phyloP scores from a whole-genome alignment of 2,329 filamentous ascomycete genomes.

The Colletotrichum chrysophilum region DNA sequence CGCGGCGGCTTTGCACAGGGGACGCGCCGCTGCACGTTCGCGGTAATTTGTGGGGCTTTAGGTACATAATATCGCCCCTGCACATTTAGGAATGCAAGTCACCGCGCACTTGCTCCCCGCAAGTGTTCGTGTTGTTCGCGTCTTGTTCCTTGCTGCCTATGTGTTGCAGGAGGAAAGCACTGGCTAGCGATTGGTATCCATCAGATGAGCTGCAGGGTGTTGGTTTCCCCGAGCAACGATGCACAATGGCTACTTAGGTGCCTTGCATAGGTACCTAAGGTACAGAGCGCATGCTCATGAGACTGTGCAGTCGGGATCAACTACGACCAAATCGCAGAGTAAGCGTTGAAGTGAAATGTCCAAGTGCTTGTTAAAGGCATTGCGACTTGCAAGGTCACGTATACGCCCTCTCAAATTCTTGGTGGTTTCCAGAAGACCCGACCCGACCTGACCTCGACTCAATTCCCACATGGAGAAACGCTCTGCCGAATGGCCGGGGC shows the following conservation, averaged over 20 bases:
- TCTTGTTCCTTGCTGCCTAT: not conserved
- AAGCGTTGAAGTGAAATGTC: not conserved
- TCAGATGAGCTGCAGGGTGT: not conserved
- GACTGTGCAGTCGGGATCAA: not conserved
- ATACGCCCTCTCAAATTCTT: not conserved
- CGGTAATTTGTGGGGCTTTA: not conserved
- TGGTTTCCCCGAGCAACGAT: not conserved
- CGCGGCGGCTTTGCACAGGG: not conserved
- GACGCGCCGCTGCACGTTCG: conserved; percentile 11
- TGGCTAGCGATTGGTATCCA: not conserved
- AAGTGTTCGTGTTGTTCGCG: not conserved
- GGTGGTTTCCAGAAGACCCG: not conserved
- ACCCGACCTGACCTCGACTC: not conserved
- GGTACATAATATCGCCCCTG: not conserved
- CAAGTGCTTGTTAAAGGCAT: not conserved
- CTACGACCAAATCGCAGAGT: not conserved
- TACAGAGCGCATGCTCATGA: not conserved
- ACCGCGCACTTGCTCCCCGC: not conserved
- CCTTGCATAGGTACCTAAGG: not conserved
- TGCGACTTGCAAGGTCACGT: not conserved
- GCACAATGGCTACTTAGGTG: not conserved
- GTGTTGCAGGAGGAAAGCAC: not conserved
- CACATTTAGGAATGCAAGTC: not conserved
- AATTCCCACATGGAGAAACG: conserved; percentile 10
- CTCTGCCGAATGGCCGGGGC: conserved; percentile 2